A percentile compares a stretch with the other conserved stretches of the same genome.
Conservation (phyloP, 2,329 filamentous ascomycete species). For the Tolypocladium inflatum region DNA sequence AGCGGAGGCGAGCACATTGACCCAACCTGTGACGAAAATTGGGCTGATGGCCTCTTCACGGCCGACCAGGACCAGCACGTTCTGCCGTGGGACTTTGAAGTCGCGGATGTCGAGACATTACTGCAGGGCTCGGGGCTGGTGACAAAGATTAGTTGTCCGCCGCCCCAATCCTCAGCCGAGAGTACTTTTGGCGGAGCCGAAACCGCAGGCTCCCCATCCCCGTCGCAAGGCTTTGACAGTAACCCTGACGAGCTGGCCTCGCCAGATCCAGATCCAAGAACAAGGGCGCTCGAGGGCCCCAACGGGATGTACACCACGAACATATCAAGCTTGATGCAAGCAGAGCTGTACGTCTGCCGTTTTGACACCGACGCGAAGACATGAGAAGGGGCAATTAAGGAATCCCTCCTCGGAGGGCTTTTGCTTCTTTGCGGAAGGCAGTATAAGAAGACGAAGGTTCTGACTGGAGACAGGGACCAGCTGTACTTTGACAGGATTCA, state of each 20-base stretch:
- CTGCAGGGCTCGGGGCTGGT: background rate
- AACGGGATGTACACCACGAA: background rate
- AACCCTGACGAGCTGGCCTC: background rate
- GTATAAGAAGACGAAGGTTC: background rate
- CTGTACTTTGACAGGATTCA: constrained; percentile 11
- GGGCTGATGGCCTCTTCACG: background rate
- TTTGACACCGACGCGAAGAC: background rate
- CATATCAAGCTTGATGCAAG: constrained; percentile 2
- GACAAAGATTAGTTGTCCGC: background rate
- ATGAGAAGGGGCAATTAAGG: background rate
- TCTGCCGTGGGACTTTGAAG: background rate
- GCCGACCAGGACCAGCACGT: background rate
- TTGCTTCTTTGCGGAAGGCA: background rate
- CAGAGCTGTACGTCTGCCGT: constrained; percentile 3
- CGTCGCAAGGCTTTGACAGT: background rate
- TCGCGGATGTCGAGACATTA: background rate
- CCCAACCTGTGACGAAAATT: background rate
- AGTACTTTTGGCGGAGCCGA: background rate
- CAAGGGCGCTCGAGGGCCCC: background rate
- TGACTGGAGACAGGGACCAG: constrained; percentile 6
- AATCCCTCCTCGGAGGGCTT: background rate
- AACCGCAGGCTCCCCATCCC: background rate
- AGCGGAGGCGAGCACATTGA: background rate
- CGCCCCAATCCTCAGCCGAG: background rate
- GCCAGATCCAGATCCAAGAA: background rate